Evolutionary conservation across 2,329 filamentous ascomycete genomes (phyloP), one percentile per base, ranked within the genome.

Genomic region (Pseudocercospora musae): DNA sequence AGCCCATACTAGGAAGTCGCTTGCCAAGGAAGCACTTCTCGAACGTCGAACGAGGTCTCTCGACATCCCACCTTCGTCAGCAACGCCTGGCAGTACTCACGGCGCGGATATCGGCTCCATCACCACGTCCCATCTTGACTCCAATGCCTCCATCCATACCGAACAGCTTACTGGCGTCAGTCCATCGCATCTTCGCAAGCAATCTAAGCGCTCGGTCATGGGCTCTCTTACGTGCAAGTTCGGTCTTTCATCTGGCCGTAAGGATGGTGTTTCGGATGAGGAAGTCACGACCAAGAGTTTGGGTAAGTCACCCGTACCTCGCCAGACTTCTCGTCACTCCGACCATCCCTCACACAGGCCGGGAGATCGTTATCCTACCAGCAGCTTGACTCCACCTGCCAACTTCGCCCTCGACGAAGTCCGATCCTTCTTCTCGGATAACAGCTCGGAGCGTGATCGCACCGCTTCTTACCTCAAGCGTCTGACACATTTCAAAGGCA

Each of bases 331-430:
- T 11, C 62, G 62, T 21, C 63, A 65, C 27, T 57, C 62, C 15
- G 57, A 42, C 15, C 59, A 62, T 25, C 60, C 67, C 70, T 65
- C 72, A 4, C 73, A 75, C 69, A 76, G 74, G 56, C 76, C 76
- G 27, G 80, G 80, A 44, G 80, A 82, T 61, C 78, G 80, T 25
- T 82, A 82, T 67, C 80, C 80, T 25, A 80, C 78, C 9, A 79
- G 78, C 57, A 76, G 76, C 52, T 71, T 81, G 31, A 77, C 75
- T 18, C 77, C 79, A 48, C 80, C 80, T 10, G 71, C 74, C 31
- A 71, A 71, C 59, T 69, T 75, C 60, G 74, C 78, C 57, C 68
- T 80, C 21, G 76, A 78, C 58, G 77, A 79, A 64, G 73, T 77
- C 18, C 73, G 75, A 37, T 78, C 76, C 58, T 78, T 77, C 72